Percentiles rank a stretch among this genome's conserved stretches.
Conservation (phyloP, 495 filamentous ascomycete genomes). For the Podospora anserina region DNA sequence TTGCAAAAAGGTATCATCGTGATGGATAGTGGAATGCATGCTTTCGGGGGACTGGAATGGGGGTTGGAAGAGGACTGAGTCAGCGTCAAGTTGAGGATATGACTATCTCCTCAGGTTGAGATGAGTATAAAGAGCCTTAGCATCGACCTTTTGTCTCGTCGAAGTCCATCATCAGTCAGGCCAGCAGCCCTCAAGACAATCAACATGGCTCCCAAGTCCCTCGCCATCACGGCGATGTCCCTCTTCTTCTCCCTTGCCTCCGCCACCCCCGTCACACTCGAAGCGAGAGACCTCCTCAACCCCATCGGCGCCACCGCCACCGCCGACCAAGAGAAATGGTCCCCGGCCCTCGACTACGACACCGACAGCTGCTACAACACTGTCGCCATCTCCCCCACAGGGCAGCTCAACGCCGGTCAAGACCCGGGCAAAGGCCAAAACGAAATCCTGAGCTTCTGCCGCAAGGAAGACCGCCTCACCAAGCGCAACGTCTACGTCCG, state of each 20-base stretch:
- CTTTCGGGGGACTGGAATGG: too few relatives aligned
- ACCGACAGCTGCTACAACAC: conserved; percentile 35
- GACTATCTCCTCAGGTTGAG: too few relatives aligned
- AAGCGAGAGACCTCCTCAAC: background rate
- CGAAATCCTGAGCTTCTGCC: conserved; percentile 14
- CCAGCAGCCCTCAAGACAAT: background rate
- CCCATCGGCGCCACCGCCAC: background rate
- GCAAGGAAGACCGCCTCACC: conserved; percentile 20
- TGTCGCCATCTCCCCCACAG: conserved; percentile 27
- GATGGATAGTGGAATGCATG: too few relatives aligned
- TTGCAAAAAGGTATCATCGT: too few relatives aligned
- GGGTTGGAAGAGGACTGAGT: too few relatives aligned
- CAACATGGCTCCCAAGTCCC: background rate
- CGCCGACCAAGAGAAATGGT: conserved; percentile 3
- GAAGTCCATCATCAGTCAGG: background rate
- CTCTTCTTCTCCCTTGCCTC: background rate
- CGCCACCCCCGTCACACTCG: background rate
- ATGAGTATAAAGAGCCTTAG: too few relatives aligned
- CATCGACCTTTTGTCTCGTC: too few relatives aligned
- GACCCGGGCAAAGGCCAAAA: conserved; percentile 13
- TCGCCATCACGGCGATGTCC: background rate
- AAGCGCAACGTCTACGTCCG: conserved; percentile 35
- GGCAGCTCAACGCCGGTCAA: conserved; percentile 14
- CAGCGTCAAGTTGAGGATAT: too few relatives aligned
- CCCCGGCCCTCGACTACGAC: conserved; percentile 32